A percentile compares a stretch with the other conserved stretches of the same genome.
phyloP scores from a whole-genome alignment of 768 basidiomycete genomes.

The Atractiella rhizophila region DNA sequence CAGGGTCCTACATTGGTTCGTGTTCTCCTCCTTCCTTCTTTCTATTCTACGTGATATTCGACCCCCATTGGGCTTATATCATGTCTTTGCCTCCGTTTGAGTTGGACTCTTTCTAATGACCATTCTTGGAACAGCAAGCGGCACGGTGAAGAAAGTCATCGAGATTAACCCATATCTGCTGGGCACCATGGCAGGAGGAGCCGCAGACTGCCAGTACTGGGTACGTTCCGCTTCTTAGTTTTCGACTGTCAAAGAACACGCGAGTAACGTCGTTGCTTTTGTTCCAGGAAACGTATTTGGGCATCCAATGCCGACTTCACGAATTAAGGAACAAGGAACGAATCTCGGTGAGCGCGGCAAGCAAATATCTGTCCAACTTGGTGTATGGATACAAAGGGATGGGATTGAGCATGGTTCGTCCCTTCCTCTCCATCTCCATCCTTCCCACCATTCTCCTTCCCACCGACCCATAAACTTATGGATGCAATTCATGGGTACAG shows the following conservation, averaged over 20 bases:
- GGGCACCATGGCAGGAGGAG: slow-evolving; percentile 99
- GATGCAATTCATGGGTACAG: slow-evolving; percentile 23
- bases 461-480: neutral
- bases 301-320: slow-evolving; percentile 87
- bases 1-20: slow-evolving; percentile 85
- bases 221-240: neutral
- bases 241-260: slow-evolving; percentile 68
- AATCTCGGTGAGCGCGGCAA: slow-evolving; percentile 96
- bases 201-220: slow-evolving; percentile 30
- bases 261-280: too few relatives aligned
- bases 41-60: neutral
- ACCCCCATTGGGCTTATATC: neutral
- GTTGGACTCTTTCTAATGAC: neutral
- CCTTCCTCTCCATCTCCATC: neutral
- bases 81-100: neutral
- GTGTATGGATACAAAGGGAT: slow-evolving; percentile 97
- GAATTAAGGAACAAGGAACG: slow-evolving; percentile 85
- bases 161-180: slow-evolving; percentile 96
- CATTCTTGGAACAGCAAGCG: neutral
- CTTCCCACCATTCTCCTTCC: neutral
- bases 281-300: slow-evolving; percentile 97
- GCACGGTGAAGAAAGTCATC: slow-evolving; percentile 38
- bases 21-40: slow-evolving; percentile 3
- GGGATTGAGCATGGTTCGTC: slow-evolving; percentile 88
- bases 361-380: slow-evolving; percentile 88